A percentile compares a stretch with the other conserved stretches of the same genome.
phyloP scores from a whole-genome alignment of 768 basidiomycete species.

The Tulasnella calospora region DNA sequence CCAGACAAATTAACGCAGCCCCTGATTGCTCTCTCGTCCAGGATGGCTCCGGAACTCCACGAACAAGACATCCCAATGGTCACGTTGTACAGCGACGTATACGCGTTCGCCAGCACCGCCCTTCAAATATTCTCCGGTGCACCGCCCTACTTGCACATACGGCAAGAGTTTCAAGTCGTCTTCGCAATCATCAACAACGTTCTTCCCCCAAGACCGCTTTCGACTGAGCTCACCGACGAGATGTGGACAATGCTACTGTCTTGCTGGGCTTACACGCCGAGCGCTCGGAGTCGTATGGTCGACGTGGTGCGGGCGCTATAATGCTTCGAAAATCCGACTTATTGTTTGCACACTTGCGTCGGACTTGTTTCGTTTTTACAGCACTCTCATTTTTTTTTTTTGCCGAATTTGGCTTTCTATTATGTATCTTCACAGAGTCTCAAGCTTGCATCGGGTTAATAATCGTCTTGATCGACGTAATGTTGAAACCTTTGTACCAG shows the following conservation, averaged over 20 bases:
- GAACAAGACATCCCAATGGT: neutral
- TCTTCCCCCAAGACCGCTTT: neutral
- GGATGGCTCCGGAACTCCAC: conserved; percentile 12
- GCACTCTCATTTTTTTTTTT: no score
- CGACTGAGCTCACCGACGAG: neutral
- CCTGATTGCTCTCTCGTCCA: neutral
- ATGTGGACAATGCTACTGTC: neutral
- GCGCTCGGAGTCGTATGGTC: neutral
- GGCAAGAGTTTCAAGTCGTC: neutral
- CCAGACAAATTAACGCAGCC: neutral
- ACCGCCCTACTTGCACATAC: neutral
- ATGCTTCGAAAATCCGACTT: neutral
- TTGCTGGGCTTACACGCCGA: neutral
- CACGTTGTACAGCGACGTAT: conserved; percentile 1
- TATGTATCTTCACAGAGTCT: no score
- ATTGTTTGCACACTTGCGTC: no score
- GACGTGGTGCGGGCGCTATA: neutral
- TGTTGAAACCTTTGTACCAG: no score
- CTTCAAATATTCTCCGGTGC: neutral
- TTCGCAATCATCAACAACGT: neutral
- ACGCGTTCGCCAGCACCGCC: conserved; percentile 2
- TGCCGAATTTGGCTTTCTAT: no score
- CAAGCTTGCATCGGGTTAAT: no score
- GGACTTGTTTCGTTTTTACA: no score
- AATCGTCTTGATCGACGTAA: no score